These are phyloP conservation scores for Candolleomyces efflorescens DNA, from an alignment of 768 basidiomycete genomes.

Conservation along the genomic window DNA sequence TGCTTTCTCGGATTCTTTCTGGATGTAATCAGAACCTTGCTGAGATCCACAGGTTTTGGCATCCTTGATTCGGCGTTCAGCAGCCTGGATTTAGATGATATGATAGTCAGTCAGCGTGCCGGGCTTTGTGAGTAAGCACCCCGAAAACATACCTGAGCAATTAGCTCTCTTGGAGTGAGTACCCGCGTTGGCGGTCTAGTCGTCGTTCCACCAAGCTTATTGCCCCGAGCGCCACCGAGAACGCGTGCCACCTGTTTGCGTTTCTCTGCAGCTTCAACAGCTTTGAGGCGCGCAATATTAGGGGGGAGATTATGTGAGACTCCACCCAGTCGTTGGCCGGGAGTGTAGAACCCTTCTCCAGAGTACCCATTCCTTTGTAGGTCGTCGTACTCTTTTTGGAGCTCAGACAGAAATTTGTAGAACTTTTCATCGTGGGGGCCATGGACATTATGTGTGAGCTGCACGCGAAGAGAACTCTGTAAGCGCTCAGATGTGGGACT, in stretches of 20 bases:
- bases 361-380: slow-evolving; percentile 78
- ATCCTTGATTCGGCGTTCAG: slow-evolving; percentile 72
- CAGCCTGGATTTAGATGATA: slow-evolving; percentile 54
- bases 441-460: slow-evolving; percentile 89
- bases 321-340: slow-evolving; percentile 66
- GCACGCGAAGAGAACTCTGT: neutral
- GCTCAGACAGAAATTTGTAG: slow-evolving; percentile 63
- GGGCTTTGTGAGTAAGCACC: neutral
- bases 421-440: slow-evolving; percentile 88
- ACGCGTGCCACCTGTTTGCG: slow-evolving; percentile 42
- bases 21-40: slow-evolving; percentile 30
- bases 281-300: slow-evolving; percentile 60
- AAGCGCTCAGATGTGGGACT: neutral
- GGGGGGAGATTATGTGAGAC: slow-evolving; percentile 66
- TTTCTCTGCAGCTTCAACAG: slow-evolving; percentile 79
- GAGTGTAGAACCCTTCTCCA: slow-evolving; percentile 86
- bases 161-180: slow-evolving; percentile 64
- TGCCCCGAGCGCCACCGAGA: slow-evolving; percentile 44
- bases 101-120: neutral
- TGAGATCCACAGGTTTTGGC: slow-evolving; percentile 73
- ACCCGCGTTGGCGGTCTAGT: slow-evolving; percentile 31
- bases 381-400: slow-evolving; percentile 84
- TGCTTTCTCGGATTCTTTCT: slow-evolving; percentile 66
- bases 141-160: slow-evolving; percentile 52
- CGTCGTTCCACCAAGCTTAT: slow-evolving; percentile 46